phyloP scores from a whole-genome alignment of 352 stramenopile genomes.

The Phytophthora rubi region DNA sequence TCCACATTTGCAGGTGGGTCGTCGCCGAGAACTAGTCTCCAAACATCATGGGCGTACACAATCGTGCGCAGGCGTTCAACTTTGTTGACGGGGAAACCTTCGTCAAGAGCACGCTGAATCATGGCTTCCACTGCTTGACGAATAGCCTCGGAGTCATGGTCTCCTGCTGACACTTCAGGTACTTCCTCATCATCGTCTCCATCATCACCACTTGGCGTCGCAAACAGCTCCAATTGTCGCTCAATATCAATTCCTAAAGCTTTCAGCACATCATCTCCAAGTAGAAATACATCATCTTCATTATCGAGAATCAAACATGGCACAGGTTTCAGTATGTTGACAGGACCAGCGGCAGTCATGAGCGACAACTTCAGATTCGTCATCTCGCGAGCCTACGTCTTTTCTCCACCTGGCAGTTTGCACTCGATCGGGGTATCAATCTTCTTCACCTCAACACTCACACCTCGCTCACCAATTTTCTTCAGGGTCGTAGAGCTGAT shows the following conservation, averaged over 20 bases:
- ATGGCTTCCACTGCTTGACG: conserved; percentile 7
- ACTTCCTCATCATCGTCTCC: conserved; percentile 13
- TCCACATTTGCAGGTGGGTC: conserved; percentile 22
- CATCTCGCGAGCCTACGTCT: background rate
- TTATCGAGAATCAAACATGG: conserved; percentile 10
- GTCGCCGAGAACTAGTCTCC: conserved; percentile 10
- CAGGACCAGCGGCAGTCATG: conserved; percentile 10
- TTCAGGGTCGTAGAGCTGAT: conserved; percentile 22
- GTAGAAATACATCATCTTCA: conserved; percentile 11
- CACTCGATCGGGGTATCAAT: background rate
- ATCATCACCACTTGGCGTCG: background rate
- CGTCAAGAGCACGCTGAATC: background rate
- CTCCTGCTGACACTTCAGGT: background rate
- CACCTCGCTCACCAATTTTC: conserved; percentile 7
- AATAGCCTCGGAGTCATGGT: background rate
- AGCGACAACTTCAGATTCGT: background rate
- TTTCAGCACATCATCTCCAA: conserved; percentile 23
- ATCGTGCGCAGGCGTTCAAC: conserved; percentile 12
- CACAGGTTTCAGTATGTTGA: conserved; percentile 16
- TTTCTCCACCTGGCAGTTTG: conserved; percentile 7
- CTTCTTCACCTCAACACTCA: background rate
- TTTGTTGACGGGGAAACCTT: conserved; percentile 12
- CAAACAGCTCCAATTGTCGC: conserved; percentile 13
- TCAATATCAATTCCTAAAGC: conserved; percentile 12
- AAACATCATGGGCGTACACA: conserved; percentile 10